Evolutionary conservation across 2,329 filamentous ascomycete species (phyloP).

Genomic region (Geosmithia putterillii): DNA sequence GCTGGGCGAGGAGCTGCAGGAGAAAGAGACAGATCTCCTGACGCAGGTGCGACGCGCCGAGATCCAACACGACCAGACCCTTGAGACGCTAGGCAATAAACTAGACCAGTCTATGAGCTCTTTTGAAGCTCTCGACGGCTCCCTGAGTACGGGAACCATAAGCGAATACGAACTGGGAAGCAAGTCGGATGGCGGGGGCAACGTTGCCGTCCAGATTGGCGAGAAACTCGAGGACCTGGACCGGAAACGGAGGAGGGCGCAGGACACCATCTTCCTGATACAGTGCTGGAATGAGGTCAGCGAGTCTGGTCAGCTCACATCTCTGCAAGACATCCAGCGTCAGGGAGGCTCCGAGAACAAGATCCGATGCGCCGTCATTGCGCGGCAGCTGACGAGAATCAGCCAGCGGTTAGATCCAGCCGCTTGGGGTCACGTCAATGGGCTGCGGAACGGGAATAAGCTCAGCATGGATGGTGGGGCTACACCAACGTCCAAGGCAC

Average conservation of each 20-base stretch:
- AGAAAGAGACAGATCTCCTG: constrained; percentile 80
- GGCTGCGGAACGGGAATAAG: constrained; percentile 34
- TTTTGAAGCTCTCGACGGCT: constrained; percentile 81
- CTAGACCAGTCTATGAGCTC: constrained; percentile 85
- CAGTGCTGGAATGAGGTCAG: constrained; percentile 96
- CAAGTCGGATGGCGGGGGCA: constrained; percentile 52
- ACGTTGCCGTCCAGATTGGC: constrained; percentile 87
- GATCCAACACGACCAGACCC: constrained; percentile 80
- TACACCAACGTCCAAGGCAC: constrained; percentile 23
- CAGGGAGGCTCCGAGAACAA: constrained; percentile 84
- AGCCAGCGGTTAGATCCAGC: constrained; percentile 77
- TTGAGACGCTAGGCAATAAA: constrained; percentile 77
- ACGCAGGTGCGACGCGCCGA: constrained; percentile 87
- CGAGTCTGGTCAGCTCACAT: constrained; percentile 74
- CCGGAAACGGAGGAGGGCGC: constrained; percentile 74
- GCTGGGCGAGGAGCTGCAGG: constrained; percentile 74
- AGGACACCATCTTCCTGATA: constrained; percentile 90
- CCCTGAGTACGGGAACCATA: constrained; percentile 52
- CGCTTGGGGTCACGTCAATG: constrained; percentile 55
- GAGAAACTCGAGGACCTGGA: constrained; percentile 90
- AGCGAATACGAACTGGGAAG: constrained; percentile 18
- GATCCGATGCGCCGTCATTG: constrained; percentile 86
- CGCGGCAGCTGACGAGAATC: constrained; percentile 85
- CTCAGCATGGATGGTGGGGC: constrained; percentile 26
- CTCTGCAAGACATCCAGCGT: constrained; percentile 78